phyloP scores from a whole-genome alignment of 495 filamentous ascomycete genomes.

The Penicillium cataractarum region DNA sequence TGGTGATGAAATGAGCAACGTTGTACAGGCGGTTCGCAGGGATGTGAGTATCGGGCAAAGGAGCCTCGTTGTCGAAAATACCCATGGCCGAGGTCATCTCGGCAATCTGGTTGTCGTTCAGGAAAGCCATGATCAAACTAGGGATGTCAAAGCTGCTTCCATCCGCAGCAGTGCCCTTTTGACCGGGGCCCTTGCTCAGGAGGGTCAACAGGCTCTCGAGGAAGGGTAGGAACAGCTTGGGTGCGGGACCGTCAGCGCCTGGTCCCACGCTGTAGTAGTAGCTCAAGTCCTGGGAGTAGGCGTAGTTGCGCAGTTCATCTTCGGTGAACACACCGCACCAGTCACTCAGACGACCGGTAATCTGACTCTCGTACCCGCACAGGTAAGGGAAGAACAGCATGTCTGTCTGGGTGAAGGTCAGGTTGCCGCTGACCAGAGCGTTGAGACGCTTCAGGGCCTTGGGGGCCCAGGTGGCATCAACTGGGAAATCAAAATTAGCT shows the following conservation, averaged over 20 bases:
- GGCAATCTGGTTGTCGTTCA: slow-evolving; percentile 63
- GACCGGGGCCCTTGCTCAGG: slow-evolving; percentile 47
- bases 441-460: slow-evolving; percentile 54
- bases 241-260: slow-evolving; percentile 49
- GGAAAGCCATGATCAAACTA: slow-evolving; percentile 55
- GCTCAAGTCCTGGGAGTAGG: slow-evolving; percentile 61
- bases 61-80: slow-evolving; percentile 52
- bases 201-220: slow-evolving; percentile 51
- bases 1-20: slow-evolving; percentile 49
- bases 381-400: slow-evolving; percentile 59
- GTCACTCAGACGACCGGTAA: slow-evolving; percentile 54
- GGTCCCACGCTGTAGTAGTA: slow-evolving; percentile 63
- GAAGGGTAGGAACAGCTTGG: slow-evolving; percentile 52
- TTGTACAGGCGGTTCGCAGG: slow-evolving; percentile 27
- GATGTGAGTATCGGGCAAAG: slow-evolving; percentile 44
- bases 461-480: slow-evolving; percentile 55
- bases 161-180: slow-evolving; percentile 43
- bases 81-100: slow-evolving; percentile 57
- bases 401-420: slow-evolving; percentile 53
- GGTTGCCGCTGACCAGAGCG: slow-evolving; percentile 47
- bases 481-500: slow-evolving; percentile 20
- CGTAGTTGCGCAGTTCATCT: slow-evolving; percentile 55
- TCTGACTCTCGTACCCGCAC: slow-evolving; percentile 64
- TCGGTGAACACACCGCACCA: slow-evolving; percentile 59
- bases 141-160: slow-evolving; percentile 44